A percentile compares a stretch with the other conserved stretches of the same genome.
Evolutionary conservation across 1,139 yeast species (phyloP).

Genomic region (Scheffersomyces illinoinensis): DNA sequence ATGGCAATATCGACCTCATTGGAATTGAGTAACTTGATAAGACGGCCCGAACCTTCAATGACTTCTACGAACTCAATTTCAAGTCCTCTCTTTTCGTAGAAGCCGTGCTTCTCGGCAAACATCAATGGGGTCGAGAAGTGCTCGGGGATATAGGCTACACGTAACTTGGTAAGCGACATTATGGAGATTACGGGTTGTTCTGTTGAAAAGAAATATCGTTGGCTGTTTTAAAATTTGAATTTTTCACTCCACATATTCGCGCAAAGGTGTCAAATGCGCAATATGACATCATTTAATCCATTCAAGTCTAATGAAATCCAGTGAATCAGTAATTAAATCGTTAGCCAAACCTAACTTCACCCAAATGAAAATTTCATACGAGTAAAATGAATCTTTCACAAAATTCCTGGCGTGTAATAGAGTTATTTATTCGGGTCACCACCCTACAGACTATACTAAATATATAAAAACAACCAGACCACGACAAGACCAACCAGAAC

Average conservation of each 20-base stretch:
- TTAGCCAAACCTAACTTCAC: too few relatives aligned
- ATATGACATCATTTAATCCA: background rate
- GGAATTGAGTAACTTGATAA: constrained; percentile 69
- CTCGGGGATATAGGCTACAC: constrained; percentile 86
- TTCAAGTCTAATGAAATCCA: background rate
- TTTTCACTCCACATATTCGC: background rate
- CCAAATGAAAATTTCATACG: too few relatives aligned
- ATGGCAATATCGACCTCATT: constrained; percentile 74
- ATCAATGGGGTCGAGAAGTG: constrained; percentile 87
- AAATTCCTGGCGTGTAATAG: background rate
- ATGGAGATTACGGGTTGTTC: background rate
- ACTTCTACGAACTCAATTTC: constrained; percentile 68
- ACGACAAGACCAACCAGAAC: background rate
- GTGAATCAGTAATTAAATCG: too few relatives aligned
- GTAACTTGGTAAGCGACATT: constrained; percentile 21
- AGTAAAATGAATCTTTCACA: background rate
- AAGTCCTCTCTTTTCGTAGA: constrained; percentile 45
- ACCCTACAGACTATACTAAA: background rate
- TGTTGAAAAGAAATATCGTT: background rate
- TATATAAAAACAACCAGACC: background rate
- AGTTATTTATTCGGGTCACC: background rate
- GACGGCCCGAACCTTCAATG: constrained; percentile 86
- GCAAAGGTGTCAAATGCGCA: background rate
- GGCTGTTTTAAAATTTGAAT: too few relatives aligned
- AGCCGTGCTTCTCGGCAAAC: constrained; percentile 63